phyloP scores from a whole-genome alignment of 2,329 filamentous ascomycete genomes.

The Trichoderma atrobrunneum region DNA sequence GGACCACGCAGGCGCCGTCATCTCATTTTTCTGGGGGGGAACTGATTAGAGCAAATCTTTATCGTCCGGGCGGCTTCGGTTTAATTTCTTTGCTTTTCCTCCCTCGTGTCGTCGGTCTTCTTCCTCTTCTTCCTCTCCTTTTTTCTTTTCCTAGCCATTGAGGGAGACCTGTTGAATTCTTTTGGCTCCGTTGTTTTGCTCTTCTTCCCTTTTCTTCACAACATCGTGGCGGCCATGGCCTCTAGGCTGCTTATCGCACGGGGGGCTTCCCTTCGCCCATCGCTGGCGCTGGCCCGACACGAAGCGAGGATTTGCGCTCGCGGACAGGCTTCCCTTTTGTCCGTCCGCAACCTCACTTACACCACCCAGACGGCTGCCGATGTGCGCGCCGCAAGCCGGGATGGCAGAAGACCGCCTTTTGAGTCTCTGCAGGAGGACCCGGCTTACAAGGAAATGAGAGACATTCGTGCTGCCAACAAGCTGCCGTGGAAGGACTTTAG shows the following conservation, averaged over 20 bases:
- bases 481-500: slow-evolving; percentile 52
- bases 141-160: not conserved
- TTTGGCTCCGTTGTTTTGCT: not conserved
- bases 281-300: slow-evolving; percentile 19
- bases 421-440: slow-evolving; percentile 25
- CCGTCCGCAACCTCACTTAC: slow-evolving; percentile 21
- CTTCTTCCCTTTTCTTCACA: not conserved
- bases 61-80: slow-evolving; percentile 11
- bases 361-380: slow-evolving; percentile 20
- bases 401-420: slow-evolving; percentile 16
- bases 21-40: slow-evolving; percentile 2
- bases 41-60: slow-evolving; percentile 3
- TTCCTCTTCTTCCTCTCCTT: not conserved
- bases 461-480: slow-evolving; percentile 22
- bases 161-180: not conserved
- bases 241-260: slow-evolving; percentile 28
- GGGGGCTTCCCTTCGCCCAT: slow-evolving; percentile 25
- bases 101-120: not conserved
- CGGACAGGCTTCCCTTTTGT: not conserved
- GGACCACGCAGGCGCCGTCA: not conserved
- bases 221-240: slow-evolving; percentile 25
- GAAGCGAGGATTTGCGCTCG: slow-evolving; percentile 14
- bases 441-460: slow-evolving; percentile 26
- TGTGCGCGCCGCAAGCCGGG: slow-evolving; percentile 2
- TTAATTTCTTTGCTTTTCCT: not conserved